Percentiles rank a stretch among this genome's conserved stretches.
phyloP scores from a whole-genome alignment of 176 grass and related monocot genomes.

The Oryza longistaminata region DNA sequence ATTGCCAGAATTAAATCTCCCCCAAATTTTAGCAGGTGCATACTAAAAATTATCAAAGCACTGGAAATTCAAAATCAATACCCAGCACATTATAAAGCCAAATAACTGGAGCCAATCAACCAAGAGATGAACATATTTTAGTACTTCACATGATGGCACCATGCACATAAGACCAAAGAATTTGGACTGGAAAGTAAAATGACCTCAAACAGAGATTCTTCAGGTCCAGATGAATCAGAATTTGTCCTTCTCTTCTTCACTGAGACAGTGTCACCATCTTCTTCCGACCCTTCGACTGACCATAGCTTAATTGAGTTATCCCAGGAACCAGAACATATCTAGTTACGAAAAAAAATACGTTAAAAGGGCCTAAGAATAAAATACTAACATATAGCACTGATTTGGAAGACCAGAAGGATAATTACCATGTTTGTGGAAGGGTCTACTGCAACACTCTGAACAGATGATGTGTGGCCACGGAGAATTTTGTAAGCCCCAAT shows the following conservation, averaged over 20 bases:
- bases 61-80: constrained; percentile 25
- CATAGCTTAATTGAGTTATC: constrained; percentile 91
- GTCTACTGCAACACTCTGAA: constrained; percentile 73
- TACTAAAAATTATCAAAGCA: constrained; percentile 2
- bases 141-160: background rate
- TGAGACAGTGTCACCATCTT: constrained; percentile 66
- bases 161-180: constrained; percentile 18
- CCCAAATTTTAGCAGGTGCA: background rate
- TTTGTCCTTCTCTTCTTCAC: constrained; percentile 86
- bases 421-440: constrained; percentile 77
- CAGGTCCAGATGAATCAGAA: constrained; percentile 56
- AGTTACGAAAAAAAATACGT: constrained; percentile 17
- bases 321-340: constrained; percentile 98
- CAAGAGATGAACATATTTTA: background rate
- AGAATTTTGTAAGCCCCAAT: constrained; percentile 81
- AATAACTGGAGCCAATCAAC: constrained; percentile 6
- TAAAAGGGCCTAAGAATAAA: constrained; percentile 19
- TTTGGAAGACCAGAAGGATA: constrained; percentile 7
- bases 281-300: constrained; percentile 65
- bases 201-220: constrained; percentile 89
- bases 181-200: constrained; percentile 14
- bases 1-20: background rate
- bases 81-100: background rate
- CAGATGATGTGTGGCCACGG: constrained; percentile 65
- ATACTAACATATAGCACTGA: background rate